Percentiles rank a stretch among this genome's conserved stretches.
Evolutionary conservation across 2,329 filamentous ascomycete species (phyloP).

Genomic region (Aspergillus transmontanensis): DNA sequence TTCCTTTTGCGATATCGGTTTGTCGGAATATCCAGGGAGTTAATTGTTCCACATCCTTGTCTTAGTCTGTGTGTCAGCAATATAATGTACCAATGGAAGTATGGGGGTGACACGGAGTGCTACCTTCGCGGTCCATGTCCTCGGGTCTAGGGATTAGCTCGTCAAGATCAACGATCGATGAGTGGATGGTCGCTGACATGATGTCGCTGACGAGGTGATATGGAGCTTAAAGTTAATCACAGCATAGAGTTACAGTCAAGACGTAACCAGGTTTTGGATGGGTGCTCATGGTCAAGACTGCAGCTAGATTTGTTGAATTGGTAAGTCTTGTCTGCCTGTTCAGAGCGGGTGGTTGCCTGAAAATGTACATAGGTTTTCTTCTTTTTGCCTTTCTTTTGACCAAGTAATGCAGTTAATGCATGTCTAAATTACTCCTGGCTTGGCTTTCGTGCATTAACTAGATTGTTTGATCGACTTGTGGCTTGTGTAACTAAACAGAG

Average conservation of each 20-base stretch:
- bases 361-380: no score
- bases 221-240: no score
- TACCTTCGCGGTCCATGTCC: conserved; percentile 7
- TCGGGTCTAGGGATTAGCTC: not conserved
- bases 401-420: no score
- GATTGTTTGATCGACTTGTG: no score
- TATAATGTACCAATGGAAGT: no score
- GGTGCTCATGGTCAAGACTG: not conserved
- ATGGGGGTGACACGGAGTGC: not conserved
- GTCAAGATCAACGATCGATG: conserved; percentile 10
- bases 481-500: no score
- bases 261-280: not conserved
- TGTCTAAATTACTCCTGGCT: no score
- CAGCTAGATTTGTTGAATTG: not conserved
- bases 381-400: no score
- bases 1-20: not conserved
- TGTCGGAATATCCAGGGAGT: conserved; percentile 11
- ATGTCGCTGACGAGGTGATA: not conserved
- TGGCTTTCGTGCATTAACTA: no score
- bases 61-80: not conserved
- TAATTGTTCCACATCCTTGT: conserved; percentile 4
- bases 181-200: conserved; percentile 12
- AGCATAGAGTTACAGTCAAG: not conserved
- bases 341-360: not conserved
- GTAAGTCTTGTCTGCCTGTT: not conserved